Evolutionary conservation across 78 protist species (phyloP).

Genomic region (Tieghemostelium lacteum): DNA sequence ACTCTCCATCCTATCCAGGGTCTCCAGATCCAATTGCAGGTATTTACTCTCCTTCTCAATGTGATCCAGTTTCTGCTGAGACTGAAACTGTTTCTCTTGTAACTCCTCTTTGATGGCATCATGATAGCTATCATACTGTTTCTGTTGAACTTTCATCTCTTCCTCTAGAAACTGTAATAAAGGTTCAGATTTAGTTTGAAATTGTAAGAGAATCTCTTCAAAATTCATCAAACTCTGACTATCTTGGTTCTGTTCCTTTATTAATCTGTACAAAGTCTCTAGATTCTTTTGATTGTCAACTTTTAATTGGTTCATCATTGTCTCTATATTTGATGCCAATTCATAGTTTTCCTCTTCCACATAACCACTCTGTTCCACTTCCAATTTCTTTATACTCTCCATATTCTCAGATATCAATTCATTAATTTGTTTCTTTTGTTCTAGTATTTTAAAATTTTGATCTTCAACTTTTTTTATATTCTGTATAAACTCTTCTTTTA

Average conservation of each 20-base stretch:
- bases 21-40: conserved; percentile 31
- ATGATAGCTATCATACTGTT: conserved; percentile 4
- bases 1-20: conserved; percentile 11
- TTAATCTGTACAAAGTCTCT: not conserved
- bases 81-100: conserved; percentile 2
- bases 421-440: too few species aligned
- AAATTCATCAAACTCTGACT: not conserved
- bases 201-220: not conserved
- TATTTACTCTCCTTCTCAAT: conserved; percentile 18
- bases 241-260: not conserved
- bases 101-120: not conserved
- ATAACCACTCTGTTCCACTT: conserved; percentile 4
- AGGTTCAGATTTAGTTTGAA: not conserved
- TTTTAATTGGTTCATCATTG: not conserved
- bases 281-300: not conserved
- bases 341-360: conserved; percentile 64
- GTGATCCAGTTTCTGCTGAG: not conserved
- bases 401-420: too few species aligned
- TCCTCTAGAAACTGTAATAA: not conserved
- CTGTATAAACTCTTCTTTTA: too few species aligned
- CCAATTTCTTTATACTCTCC: not conserved
- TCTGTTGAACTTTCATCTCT: not conserved
- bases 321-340: conserved; percentile 4
- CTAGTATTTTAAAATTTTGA: too few species aligned
- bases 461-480: too few species aligned